phyloP scores from a whole-genome alignment of 2,329 filamentous ascomycete species.

The Colletotrichum sp. region DNA sequence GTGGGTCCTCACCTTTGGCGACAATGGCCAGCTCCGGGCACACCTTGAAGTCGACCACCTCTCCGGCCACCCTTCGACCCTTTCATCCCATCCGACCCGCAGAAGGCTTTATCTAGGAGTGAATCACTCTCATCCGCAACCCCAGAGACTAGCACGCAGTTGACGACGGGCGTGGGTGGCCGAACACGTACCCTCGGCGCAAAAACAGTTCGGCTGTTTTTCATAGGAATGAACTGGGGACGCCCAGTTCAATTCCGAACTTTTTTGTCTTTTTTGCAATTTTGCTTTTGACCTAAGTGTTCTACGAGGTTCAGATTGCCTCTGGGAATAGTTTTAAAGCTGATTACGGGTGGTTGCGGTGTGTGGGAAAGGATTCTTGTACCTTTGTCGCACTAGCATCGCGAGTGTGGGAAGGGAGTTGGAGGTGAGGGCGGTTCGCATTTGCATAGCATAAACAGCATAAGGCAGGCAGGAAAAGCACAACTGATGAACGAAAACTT shows the following conservation, averaged over 20 bases:
- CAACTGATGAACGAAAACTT: accelerated
- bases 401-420: neutral
- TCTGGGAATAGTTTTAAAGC: neutral
- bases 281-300: accelerated
- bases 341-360: neutral
- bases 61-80: neutral
- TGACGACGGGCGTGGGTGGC: neutral
- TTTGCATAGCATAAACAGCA: neutral
- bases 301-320: accelerated
- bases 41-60: neutral
- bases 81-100: neutral
- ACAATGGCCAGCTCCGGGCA: neutral
- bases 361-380: neutral
- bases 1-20: neutral
- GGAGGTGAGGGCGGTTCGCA: neutral
- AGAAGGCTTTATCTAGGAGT: neutral
- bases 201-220: neutral
- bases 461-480: neutral
- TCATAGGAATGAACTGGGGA: neutral
- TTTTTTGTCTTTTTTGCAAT: neutral
- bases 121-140: neutral
- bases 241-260: neutral
- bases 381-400: neutral
- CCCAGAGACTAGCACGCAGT: neutral
- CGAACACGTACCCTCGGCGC: neutral